Percentiles rank a stretch among this genome's conserved stretches.
Conservation (phyloP, 2,329 filamentous ascomycete species). For the Botryosphaeria agaves region DNA sequence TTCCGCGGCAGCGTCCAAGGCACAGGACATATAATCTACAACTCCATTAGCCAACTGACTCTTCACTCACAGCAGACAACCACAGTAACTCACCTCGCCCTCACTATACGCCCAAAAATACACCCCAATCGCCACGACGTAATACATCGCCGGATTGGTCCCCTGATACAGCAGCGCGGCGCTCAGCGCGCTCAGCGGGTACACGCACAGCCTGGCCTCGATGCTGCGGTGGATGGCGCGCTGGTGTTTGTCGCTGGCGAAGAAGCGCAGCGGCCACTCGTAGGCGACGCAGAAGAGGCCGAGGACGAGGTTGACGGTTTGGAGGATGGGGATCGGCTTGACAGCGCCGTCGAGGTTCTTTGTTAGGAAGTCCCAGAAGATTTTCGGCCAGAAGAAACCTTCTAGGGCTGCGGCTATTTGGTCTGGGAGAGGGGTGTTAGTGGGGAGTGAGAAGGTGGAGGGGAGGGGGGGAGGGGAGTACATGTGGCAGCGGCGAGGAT, state of each 20-base stretch:
- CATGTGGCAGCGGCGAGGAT: conserved; percentile 68
- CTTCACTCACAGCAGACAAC: too few relatives aligned
- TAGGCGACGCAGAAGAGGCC: conserved; percentile 64
- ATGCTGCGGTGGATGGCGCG: conserved; percentile 73
- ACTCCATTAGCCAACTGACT: too few relatives aligned
- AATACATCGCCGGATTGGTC: conserved; percentile 85
- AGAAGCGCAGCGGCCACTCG: conserved; percentile 72
- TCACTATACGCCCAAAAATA: conserved; percentile 98
- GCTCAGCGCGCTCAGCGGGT: conserved; percentile 61
- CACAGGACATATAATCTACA: too few relatives aligned
- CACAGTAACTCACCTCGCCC: conserved; percentile 57
- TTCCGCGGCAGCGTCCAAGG: too few relatives aligned
- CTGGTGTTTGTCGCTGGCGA: conserved; percentile 60
- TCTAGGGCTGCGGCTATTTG: conserved; percentile 72
- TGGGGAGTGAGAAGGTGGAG: conserved; percentile 2
- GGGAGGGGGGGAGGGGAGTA: conserved; percentile 24
- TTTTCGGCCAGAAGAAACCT: conserved; percentile 95
- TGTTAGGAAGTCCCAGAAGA: conserved; percentile 95
- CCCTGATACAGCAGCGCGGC: conserved; percentile 76
- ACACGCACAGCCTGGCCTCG: conserved; percentile 64
- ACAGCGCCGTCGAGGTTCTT: conserved; percentile 76
- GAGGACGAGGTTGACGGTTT: conserved; percentile 76
- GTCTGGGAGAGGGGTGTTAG: conserved; percentile 36
- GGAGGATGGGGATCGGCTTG: conserved; percentile 72
- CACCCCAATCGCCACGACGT: conserved; percentile 64